Conservation (phyloP, 208 protist genomes). For the Trypanosoma cruzi region DNA sequence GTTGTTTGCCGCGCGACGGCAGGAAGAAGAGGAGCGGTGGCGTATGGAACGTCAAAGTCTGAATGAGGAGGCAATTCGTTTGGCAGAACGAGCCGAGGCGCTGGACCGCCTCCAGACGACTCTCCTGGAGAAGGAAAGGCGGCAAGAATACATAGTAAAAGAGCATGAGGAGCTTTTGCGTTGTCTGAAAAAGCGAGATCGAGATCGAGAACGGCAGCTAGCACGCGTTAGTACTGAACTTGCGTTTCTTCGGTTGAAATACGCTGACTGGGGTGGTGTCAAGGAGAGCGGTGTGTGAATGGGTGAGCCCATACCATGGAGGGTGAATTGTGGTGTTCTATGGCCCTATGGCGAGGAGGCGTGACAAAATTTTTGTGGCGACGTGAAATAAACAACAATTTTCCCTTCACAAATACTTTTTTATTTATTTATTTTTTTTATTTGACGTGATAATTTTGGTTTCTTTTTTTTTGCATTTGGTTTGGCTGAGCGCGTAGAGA, state of each 20-base stretch:
- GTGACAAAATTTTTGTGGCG: too few species aligned
- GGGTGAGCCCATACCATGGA: not conserved
- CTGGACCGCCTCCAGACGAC: not conserved
- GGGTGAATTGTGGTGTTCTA: not conserved
- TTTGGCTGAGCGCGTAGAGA: too few species aligned
- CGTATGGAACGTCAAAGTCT: constrained; percentile 2
- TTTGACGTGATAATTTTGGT: too few species aligned
- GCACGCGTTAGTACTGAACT: constrained; percentile 12
- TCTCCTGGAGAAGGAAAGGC: not conserved
- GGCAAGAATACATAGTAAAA: not conserved
- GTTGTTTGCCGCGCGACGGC: not conserved
- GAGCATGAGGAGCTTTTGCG: constrained; percentile 12
- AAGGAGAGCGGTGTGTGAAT: not conserved
- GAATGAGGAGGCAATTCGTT: not conserved
- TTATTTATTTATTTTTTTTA: too few species aligned
- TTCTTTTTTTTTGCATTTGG: too few species aligned
- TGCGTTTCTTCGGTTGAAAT: constrained; percentile 18
- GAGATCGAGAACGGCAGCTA: constrained; percentile 13
- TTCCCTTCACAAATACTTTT: too few species aligned
- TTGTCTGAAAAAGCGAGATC: not conserved
- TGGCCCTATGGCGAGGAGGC: too few species aligned
- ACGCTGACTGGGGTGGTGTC: constrained; percentile 18
- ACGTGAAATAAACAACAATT: too few species aligned
- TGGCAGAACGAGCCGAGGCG: not conserved
- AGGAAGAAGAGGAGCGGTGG: constrained; percentile 2